Evolutionary conservation across 768 basidiomycete species (phyloP).

Genomic region (Boletus rex-veris): DNA sequence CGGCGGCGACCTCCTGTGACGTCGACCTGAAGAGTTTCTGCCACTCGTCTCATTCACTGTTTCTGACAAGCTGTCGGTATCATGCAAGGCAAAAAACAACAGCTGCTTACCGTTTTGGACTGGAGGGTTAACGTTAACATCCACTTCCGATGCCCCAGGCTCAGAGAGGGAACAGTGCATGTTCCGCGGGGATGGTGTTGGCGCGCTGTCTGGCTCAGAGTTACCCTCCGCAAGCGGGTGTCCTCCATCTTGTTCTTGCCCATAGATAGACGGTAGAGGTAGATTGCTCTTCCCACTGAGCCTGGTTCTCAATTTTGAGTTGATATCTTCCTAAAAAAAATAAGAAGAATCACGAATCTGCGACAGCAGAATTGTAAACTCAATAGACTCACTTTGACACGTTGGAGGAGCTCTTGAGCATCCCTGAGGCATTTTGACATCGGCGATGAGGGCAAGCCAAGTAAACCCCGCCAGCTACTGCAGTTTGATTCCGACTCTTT

Average conservation of each 20-base stretch:
- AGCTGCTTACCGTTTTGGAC: neutral
- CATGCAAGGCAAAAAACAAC: neutral
- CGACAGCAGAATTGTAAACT: neutral
- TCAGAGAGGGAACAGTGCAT: neutral
- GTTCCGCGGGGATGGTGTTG: neutral
- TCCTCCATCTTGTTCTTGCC: neutral
- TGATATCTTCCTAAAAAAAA: conserved; percentile 3
- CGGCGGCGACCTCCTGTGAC: conserved; percentile 1
- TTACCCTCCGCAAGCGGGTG: neutral
- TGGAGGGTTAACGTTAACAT: neutral
- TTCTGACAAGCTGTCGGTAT: conserved; percentile 1
- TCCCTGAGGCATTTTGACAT: neutral
- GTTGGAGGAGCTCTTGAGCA: conserved; percentile 1
- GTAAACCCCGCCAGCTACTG: neutral
- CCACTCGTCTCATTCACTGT: neutral
- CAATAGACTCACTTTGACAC: conserved; percentile 3
- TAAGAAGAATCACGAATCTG: neutral
- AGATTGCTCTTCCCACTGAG: neutral
- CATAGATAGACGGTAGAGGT: neutral
- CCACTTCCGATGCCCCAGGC: neutral
- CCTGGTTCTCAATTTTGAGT: neutral
- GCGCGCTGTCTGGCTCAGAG: neutral
- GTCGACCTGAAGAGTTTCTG: neutral
- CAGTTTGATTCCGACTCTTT: neutral
- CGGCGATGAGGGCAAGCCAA: conserved; percentile 9